Percentiles rank a stretch among this genome's conserved stretches.
Evolutionary conservation across 176 grass and related monocot species (phyloP).

Genomic region (Saccharum spontaneum): DNA sequence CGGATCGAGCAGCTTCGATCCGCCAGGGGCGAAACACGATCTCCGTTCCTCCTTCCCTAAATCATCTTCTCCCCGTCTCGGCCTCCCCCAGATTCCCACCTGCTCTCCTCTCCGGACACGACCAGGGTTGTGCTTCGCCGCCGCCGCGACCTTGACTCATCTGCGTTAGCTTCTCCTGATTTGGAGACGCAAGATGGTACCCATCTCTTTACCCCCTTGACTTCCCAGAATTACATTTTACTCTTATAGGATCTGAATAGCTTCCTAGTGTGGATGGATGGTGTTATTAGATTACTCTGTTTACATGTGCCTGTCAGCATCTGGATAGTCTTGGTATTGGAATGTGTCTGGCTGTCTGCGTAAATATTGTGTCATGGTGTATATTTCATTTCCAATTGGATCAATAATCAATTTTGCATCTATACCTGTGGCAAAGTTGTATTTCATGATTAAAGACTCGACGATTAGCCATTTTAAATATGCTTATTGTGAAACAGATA

Average conservation of each 20-base stretch:
- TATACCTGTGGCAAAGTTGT: neutral
- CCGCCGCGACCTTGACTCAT: neutral
- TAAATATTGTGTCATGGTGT: neutral
- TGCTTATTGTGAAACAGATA: neutral
- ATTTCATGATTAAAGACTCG: neutral
- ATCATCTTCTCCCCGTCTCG: neutral
- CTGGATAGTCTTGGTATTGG: neutral
- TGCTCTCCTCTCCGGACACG: neutral
- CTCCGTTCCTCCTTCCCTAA: neutral
- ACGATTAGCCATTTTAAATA: neutral
- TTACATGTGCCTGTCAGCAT: neutral
- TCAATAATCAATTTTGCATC: neutral
- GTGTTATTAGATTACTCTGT: neutral
- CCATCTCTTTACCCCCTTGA: neutral
- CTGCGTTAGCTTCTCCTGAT: neutral
- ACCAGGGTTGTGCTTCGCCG: neutral
- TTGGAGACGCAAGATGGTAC: conserved; percentile 11
- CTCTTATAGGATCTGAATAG: neutral
- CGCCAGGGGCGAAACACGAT: neutral
- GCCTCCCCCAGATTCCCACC: neutral
- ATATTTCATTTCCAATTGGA: neutral
- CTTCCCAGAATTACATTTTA: neutral
- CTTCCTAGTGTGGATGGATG: neutral
- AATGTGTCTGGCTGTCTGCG: neutral
- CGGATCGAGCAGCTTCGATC: neutral